A percentile compares a stretch with the other conserved stretches of the same genome.
These are phyloP conservation scores for Oryza punctata DNA, from an alignment of 176 grass and related monocot species.

Conservation along the genomic window DNA sequence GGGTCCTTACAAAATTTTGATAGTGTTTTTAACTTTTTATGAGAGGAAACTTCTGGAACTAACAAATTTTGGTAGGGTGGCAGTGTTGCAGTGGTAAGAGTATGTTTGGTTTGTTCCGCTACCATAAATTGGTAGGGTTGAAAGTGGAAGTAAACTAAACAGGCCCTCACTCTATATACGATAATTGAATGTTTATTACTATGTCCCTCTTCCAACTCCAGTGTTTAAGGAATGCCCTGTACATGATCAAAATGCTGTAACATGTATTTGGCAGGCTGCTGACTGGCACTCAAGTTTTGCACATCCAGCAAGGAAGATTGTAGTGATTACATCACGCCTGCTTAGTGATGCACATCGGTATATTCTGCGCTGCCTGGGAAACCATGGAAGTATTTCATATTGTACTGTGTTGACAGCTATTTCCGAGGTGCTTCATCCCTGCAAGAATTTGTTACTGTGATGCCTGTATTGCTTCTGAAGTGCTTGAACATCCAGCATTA, in stretches of 20 bases:
- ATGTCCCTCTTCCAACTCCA: neutral
- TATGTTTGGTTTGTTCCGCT: too few relatives aligned
- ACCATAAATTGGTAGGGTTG: too few relatives aligned
- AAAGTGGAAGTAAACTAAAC: too few relatives aligned
- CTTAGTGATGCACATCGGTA: slow-evolving; percentile 93
- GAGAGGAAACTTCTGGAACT: too few relatives aligned
- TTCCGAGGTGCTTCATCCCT: slow-evolving; percentile 70
- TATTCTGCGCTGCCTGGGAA: slow-evolving; percentile 84
- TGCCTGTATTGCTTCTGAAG: slow-evolving; percentile 32
- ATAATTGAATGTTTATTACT: too few relatives aligned
- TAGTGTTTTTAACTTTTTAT: too few relatives aligned
- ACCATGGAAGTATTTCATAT: slow-evolving; percentile 62
- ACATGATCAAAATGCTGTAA: slow-evolving; percentile 1
- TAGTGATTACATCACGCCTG: slow-evolving; percentile 75
- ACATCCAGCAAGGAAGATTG: slow-evolving; percentile 74
- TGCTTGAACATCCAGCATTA: neutral
- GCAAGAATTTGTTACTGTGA: slow-evolving; percentile 35
- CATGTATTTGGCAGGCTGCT: slow-evolving; percentile 51
- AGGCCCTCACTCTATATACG: too few relatives aligned
- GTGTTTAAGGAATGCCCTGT: slow-evolving; percentile 10
- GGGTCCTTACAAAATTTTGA: too few relatives aligned
- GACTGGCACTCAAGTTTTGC: slow-evolving; percentile 70
- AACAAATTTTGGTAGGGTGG: too few relatives aligned
- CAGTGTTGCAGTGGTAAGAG: too few relatives aligned
- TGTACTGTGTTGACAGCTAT: slow-evolving; percentile 88